phyloP scores from a whole-genome alignment of 2,329 filamentous ascomycete species.

The Nakataea oryzae region DNA sequence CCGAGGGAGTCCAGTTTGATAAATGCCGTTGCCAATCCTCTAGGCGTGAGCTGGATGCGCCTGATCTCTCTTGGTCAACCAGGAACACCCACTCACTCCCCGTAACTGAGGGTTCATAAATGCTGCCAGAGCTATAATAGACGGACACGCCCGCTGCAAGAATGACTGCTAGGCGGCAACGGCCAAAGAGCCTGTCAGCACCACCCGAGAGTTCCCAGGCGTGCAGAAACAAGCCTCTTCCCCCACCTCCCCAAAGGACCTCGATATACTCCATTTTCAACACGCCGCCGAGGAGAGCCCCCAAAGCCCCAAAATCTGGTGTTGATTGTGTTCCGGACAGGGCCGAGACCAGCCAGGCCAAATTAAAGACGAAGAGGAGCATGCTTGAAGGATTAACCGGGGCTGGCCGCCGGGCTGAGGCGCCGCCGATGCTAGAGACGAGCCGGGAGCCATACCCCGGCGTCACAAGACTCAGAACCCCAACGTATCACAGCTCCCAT shows the following conservation, averaged over 20 bases:
- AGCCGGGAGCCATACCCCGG: constrained; percentile 8
- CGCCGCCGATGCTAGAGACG: constrained; percentile 3
- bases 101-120: neutral
- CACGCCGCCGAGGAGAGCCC: constrained; percentile 5
- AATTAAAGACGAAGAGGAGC: neutral
- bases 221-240: constrained; percentile 17
- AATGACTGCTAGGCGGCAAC: neutral
- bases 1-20: neutral
- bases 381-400: neutral
- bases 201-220: neutral
- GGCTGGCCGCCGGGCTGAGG: neutral
- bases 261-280: constrained; percentile 8
- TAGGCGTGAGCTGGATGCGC: neutral
- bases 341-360: neutral
- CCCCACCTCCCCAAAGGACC: constrained; percentile 12
- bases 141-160: constrained; percentile 8
- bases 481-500: constrained; percentile 19
- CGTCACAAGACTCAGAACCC: constrained; percentile 5
- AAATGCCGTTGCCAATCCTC: neutral
- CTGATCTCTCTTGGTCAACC: neutral
- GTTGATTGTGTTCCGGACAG: constrained; percentile 5
- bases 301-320: constrained; percentile 6
- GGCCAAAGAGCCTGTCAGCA: neutral
- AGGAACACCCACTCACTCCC: neutral
- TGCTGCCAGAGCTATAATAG: neutral